Conservation (phyloP, 2,329 filamentous ascomycete genomes). For the Hypoxylon sp. region DNA sequence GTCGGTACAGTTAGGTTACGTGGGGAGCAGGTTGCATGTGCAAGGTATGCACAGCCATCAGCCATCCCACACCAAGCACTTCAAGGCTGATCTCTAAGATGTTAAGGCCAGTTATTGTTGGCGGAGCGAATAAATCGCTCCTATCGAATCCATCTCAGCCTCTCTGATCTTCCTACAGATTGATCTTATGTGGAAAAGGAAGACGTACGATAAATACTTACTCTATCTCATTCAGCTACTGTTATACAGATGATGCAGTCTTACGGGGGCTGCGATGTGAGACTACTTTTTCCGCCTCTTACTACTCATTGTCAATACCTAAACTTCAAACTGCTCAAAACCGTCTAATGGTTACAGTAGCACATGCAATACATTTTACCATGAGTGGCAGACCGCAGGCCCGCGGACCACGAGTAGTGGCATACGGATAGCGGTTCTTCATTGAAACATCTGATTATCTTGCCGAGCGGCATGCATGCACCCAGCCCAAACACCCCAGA, state of each 20-base stretch:
- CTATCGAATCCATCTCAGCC: conserved; percentile 36
- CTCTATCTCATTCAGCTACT: conserved; percentile 5
- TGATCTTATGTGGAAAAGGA: conserved; percentile 4
- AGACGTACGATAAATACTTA: conserved; percentile 11
- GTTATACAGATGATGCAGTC: conserved; percentile 19
- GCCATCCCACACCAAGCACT: conserved; percentile 36
- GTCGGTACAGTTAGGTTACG: conserved; percentile 36
- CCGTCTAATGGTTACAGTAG: conserved; percentile 35
- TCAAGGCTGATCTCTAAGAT: conserved; percentile 36
- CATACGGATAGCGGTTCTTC: conserved; percentile 37
- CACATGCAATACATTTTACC: conserved; percentile 37
- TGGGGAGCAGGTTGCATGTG: conserved; percentile 33
- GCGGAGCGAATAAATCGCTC: conserved; percentile 37
- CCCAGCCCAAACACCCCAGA: conserved; percentile 27
- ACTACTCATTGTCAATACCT: conserved; percentile 4
- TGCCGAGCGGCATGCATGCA: conserved; percentile 43
- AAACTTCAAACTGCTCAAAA: conserved; percentile 5
- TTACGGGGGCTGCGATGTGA: conserved; percentile 1
- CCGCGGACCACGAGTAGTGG: conserved; percentile 22
- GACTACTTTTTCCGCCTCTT: conserved; percentile 1
- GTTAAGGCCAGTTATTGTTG: conserved; percentile 25
- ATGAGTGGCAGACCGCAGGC: conserved; percentile 28
- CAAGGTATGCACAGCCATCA: conserved; percentile 41
- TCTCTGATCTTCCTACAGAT: conserved; percentile 39
- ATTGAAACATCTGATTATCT: conserved; percentile 44